A percentile compares a stretch with the other conserved stretches of the same genome.
Evolutionary conservation across 1,284 basidiomycete genomes (phyloP).

Genomic region (Boletus mariae): DNA sequence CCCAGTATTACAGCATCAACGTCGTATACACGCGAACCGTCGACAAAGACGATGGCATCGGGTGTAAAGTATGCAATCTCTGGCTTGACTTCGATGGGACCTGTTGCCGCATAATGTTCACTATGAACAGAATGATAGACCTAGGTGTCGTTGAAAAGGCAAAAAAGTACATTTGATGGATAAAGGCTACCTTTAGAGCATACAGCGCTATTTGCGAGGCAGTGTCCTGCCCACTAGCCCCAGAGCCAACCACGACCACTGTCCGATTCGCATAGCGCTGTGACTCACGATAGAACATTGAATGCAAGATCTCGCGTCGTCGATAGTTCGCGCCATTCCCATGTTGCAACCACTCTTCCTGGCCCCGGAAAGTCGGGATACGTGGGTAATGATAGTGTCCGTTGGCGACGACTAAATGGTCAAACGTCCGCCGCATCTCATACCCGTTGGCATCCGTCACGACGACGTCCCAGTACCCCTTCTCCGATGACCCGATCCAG

Average conservation of each 20-base stretch:
- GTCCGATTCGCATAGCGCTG: constrained; percentile 40
- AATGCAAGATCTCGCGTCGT: constrained; percentile 44
- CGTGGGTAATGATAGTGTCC: constrained; percentile 53
- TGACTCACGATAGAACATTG: constrained; percentile 52
- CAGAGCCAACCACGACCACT: constrained; percentile 51
- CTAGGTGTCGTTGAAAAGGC: constrained; percentile 23
- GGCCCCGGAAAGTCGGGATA: constrained; percentile 43
- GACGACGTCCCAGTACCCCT: constrained; percentile 45
- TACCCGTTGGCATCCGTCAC: constrained; percentile 20
- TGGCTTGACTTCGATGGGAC: constrained; percentile 36
- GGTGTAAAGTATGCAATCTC: constrained; percentile 47
- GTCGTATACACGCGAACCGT: constrained; percentile 38
- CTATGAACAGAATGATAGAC: constrained; percentile 43
- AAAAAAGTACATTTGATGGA: neutral
- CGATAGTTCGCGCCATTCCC: constrained; percentile 21
- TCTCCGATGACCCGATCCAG: constrained; percentile 42
- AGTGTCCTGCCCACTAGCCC: constrained; percentile 48
- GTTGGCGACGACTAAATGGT: constrained; percentile 52
- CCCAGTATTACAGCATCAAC: constrained; percentile 50
- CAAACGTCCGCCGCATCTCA: constrained; percentile 32
- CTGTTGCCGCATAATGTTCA: constrained; percentile 24
- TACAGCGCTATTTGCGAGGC: constrained; percentile 40
- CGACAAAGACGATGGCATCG: constrained; percentile 43
- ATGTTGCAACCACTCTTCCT: constrained; percentile 44
- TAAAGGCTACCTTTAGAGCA: constrained; percentile 39